Conservation (phyloP, 1,284 basidiomycete species). For the Malassezia slooffiae region DNA sequence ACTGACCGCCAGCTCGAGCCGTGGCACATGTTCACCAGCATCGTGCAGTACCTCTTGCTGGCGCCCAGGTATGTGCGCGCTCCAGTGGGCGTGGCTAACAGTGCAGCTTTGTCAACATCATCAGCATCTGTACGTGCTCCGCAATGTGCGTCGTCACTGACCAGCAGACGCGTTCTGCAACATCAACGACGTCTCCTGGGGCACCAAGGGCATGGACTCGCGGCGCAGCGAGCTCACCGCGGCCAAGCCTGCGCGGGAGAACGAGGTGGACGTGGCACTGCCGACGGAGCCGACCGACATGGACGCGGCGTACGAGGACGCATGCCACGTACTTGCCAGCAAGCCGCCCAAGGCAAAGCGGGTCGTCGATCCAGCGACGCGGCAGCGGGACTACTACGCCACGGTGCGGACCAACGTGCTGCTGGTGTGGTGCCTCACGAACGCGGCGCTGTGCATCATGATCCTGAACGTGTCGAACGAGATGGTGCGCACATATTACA, state of each 20-base stretch:
- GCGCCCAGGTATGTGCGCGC: constrained; percentile 19
- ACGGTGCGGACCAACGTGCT: constrained; percentile 83
- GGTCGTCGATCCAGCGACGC: constrained; percentile 27
- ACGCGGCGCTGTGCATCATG: constrained; percentile 36
- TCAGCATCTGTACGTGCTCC: constrained; percentile 29
- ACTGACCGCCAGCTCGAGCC: constrained; percentile 29
- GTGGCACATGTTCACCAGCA: constrained; percentile 42
- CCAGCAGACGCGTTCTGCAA: constrained; percentile 38
- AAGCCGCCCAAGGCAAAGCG: constrained; percentile 20
- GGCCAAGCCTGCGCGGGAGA: constrained; percentile 6
- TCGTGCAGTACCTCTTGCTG: constrained; percentile 42
- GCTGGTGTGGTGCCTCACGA: constrained; percentile 58
- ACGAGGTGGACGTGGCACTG: constrained; percentile 38
- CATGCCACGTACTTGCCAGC: constrained; percentile 35
- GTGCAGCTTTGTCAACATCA: constrained; percentile 38
- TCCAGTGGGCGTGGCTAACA: too few species aligned
- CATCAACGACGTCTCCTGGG: constrained; percentile 41
- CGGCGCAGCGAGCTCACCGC: constrained; percentile 37
- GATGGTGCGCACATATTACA: constrained; percentile 28
- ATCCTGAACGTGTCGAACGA: constrained; percentile 33
- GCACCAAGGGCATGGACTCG: constrained; percentile 42
- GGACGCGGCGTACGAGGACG: constrained; percentile 43
- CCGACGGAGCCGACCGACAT: constrained; percentile 40
- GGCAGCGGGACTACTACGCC: constrained; percentile 44
- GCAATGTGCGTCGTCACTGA: not conserved